Base-by-base conservation (phyloP, 352 stramenopile genomes). In the Phytophthora ramorum region DNA sequence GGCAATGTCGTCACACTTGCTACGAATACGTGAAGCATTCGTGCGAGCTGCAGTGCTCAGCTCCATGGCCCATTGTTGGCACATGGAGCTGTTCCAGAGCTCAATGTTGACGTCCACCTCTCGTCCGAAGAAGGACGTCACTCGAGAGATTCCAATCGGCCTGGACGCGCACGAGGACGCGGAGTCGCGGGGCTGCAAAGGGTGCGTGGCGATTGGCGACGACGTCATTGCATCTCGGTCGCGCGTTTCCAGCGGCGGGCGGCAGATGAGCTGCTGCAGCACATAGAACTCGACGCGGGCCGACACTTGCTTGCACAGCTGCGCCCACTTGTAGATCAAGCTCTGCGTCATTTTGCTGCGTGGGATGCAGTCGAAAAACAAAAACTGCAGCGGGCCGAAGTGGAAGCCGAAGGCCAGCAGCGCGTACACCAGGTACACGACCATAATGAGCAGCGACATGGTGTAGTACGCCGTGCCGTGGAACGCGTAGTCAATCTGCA, bases 401-500 rank as follows among this genome's bases (percentile, higher is more conserved):
- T 93, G 85, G 72, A 93, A 93, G 24, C 80, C 81, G 50, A 92
- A 83, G n/a, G 83, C 85, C 57, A 92, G 65, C 30, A 89, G 49
- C 9, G 81, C 81, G 46, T 82, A 90, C 35, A 90, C 64, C 43
- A 85, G 81, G 64, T 91, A 91, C 73, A 81, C 80, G 44, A 90
- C 73, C 61, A 85, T 87, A 28, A 81, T 79, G 24, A 89, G 55
- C 44, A 89, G 75, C 34, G 85, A 86, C 48, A 85, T 66, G 35
- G 64, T 85, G 61, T 79, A 85, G 70, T 93, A 93, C 28, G 75
- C 71, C 24, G 85, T 89, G 53, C 76, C 85, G 55, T 89, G 85
- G 74, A 93, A 93, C 22, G 81, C 85, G 53, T 91, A 92, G 78
- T 91, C 79, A 52, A 93, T 93, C 76, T 91, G 28, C 30, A 50